These are phyloP conservation scores for Bipolaris bicolor DNA, from an alignment of 2,329 filamentous ascomycete species.

Conservation along the genomic window DNA sequence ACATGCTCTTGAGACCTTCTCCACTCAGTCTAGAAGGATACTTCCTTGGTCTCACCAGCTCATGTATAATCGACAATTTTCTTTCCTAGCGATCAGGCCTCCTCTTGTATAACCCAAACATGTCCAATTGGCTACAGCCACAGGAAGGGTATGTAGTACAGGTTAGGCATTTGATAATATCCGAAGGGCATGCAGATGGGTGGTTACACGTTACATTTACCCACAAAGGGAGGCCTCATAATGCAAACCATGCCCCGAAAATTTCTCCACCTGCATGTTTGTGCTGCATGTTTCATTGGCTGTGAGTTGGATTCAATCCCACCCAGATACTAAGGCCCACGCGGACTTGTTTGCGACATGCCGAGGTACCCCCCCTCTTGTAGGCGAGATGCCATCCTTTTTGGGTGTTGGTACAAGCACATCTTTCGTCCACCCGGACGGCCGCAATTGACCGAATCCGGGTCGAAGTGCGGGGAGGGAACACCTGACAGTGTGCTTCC, in stretches of 20 bases:
- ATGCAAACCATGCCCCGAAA: background rate
- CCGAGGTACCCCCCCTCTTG: constrained; percentile 4
- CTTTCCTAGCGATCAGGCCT: background rate
- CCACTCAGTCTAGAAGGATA: too few relatives aligned
- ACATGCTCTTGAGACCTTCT: background rate
- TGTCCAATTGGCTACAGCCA: background rate
- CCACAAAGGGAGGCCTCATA: background rate
- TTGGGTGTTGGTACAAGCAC: background rate
- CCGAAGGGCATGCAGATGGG: background rate
- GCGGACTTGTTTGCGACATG: background rate
- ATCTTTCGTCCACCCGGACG: background rate
- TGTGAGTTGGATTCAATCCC: background rate
- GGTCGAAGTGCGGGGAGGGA: constrained; percentile 6
- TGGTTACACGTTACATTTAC: background rate
- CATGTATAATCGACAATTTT: background rate
- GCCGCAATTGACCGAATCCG: constrained; percentile 1
- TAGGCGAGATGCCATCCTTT: background rate
- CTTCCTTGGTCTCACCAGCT: background rate
- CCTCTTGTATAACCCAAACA: background rate
- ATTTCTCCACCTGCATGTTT: background rate
- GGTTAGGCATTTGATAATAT: background rate
- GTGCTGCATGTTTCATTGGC: background rate
- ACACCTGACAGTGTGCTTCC: constrained; percentile 5
- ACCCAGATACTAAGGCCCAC: background rate
- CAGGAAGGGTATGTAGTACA: background rate